Conservation (phyloP, 2,329 filamentous ascomycete species). For the Cadophora sp. region DNA sequence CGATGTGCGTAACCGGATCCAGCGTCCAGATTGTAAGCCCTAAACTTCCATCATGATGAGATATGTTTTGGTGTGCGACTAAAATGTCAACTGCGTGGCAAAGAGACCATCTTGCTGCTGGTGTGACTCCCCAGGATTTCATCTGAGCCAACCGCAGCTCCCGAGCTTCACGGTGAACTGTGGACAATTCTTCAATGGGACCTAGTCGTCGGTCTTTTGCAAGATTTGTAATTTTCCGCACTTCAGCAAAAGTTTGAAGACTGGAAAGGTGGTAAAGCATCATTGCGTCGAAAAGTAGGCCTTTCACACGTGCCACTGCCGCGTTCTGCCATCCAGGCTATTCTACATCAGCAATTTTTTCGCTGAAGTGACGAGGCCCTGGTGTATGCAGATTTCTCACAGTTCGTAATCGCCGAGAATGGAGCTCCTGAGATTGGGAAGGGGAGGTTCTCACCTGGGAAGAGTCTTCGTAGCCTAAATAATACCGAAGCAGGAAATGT, state of each 20-base stretch:
- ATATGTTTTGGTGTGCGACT: conserved; percentile 27
- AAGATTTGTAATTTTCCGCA: conserved; percentile 43
- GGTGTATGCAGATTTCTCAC: background rate
- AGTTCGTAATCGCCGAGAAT: too few species aligned
- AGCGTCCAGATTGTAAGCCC: conserved; percentile 25
- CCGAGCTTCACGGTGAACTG: conserved; percentile 32
- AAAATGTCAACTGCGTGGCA: conserved; percentile 47
- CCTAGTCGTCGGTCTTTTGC: conserved; percentile 38
- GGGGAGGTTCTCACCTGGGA: background rate
- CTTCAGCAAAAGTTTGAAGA: conserved; percentile 48
- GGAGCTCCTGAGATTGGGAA: background rate
- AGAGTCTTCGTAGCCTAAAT: conserved; percentile 39
- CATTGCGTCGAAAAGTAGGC: conserved; percentile 44
- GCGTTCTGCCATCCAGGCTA: conserved; percentile 31
- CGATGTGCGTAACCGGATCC: conserved; percentile 48
- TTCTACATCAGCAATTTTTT: background rate
- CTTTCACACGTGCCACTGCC: conserved; percentile 41
- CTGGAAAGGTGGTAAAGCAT: conserved; percentile 49
- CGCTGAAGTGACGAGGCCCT: too few species aligned
- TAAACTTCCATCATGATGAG: background rate
- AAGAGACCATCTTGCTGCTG: conserved; percentile 45
- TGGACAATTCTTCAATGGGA: conserved; percentile 26
- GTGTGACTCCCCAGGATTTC: conserved; percentile 44
- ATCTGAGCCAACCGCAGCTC: conserved; percentile 36
- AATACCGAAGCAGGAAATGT: conserved; percentile 30